phyloP scores from a whole-genome alignment of 192 early-diverging fungal species.

The Podila verticillata region DNA sequence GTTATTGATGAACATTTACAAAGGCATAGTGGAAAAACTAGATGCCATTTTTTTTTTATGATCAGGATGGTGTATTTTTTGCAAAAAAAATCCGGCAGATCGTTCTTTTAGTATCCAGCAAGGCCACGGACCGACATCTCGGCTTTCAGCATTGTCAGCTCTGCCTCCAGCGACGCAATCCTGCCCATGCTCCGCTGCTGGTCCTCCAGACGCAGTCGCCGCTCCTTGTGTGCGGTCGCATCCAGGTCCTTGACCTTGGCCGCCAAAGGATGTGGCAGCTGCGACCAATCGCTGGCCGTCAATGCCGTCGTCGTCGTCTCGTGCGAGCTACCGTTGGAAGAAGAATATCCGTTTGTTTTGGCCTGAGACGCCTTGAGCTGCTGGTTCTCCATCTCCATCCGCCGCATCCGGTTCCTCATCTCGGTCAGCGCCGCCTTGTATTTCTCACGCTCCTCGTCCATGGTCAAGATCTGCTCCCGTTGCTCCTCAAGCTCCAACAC shows the following conservation, averaged over 20 bases:
- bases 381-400: slow-evolving; percentile 12
- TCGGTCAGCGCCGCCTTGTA: slow-evolving; percentile 11
- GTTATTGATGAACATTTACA: too few species aligned
- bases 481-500: slow-evolving; percentile 42
- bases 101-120: slow-evolving; percentile 12
- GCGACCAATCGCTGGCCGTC: background rate
- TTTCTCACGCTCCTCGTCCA: slow-evolving; percentile 38
- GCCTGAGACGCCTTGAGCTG: background rate
- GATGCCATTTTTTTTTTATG: too few species aligned
- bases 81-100: background rate
- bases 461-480: slow-evolving; percentile 24
- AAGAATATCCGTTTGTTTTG: background rate
- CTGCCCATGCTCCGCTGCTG: slow-evolving; percentile 34
- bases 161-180: slow-evolving; percentile 47
- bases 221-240: slow-evolving; percentile 32
- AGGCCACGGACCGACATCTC: slow-evolving; percentile 51
- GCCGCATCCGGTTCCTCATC: slow-evolving; percentile 23
- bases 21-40: too few species aligned
- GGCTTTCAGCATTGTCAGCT: slow-evolving; percentile 55
- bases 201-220: slow-evolving; percentile 35
- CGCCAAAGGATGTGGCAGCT: background rate
- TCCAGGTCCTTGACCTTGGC: slow-evolving; percentile 37
- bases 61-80: too few species aligned
- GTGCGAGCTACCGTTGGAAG: background rate
- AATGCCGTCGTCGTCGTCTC: background rate